phyloP scores from a whole-genome alignment of 164 flowering plant genomes.

The Vitis rupestris region DNA sequence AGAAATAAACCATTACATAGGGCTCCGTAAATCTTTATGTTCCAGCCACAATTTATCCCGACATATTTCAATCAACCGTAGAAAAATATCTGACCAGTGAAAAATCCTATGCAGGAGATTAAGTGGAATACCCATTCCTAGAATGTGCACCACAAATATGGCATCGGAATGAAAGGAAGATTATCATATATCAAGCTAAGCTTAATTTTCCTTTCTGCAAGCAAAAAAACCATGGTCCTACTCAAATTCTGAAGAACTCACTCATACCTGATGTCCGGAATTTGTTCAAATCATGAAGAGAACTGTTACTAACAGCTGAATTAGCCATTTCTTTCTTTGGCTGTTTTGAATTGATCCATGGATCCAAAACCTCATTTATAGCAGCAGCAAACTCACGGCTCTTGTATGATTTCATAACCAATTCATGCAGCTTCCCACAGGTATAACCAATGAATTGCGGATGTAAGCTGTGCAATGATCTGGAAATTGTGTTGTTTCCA shows the following conservation, averaged over 20 bases:
- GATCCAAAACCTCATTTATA: conserved; percentile 89
- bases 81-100: too few relatives aligned
- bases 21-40: too few relatives aligned
- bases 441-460: conserved; percentile 94
- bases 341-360: conserved; percentile 86
- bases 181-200: too few relatives aligned
- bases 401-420: conserved; percentile 96
- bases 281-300: conserved; percentile 17
- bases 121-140: too few relatives aligned
- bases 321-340: conserved; percentile 76
- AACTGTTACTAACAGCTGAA: conserved; percentile 17
- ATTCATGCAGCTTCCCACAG: conserved; percentile 86
- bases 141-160: too few relatives aligned
- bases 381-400: conserved; percentile 93
- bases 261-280: conserved; percentile 48
- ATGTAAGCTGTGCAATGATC: conserved; percentile 60
- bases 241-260: neutral
- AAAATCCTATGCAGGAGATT: too few relatives aligned
- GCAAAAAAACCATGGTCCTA: neutral
- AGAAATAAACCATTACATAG: too few relatives aligned
- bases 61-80: too few relatives aligned
- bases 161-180: too few relatives aligned
- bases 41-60: too few relatives aligned
- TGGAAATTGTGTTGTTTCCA: conserved; percentile 19
- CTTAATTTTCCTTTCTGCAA: too few relatives aligned